Evolutionary conservation across 192 early-diverging fungal genomes (phyloP).

Genomic region (Backusella parvicylindrica): DNA sequence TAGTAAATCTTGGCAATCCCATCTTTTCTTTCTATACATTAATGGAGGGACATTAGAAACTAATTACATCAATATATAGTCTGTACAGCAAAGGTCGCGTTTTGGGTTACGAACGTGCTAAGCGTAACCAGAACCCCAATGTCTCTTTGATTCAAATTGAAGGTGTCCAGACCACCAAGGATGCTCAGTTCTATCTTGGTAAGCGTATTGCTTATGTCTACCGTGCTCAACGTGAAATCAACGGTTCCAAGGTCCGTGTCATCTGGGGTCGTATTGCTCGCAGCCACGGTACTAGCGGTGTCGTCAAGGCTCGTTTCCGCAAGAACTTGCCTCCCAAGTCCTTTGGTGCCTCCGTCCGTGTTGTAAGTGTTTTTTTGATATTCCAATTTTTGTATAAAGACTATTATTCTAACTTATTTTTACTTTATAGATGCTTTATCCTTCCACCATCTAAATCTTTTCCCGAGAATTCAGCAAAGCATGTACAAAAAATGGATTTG

Average conservation of each 20-base stretch:
- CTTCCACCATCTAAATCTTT: conserved; percentile 57
- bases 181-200: conserved; percentile 96
- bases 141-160: conserved; percentile 93
- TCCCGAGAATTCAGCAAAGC: neutral
- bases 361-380: conserved; percentile 59
- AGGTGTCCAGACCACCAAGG: conserved; percentile 84
- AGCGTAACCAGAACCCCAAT: conserved; percentile 89
- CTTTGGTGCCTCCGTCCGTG: conserved; percentile 89
- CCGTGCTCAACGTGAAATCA: conserved; percentile 80
- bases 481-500: conserved; percentile 3
- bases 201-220: conserved; percentile 99
- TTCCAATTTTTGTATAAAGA: neutral
- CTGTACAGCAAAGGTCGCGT: conserved; percentile 97
- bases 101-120: conserved; percentile 92
- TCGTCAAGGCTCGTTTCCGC: conserved; percentile 96
- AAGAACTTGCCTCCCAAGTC: conserved; percentile 94
- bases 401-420: conserved; percentile 17
- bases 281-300: conserved; percentile 93
- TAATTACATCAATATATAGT: conserved; percentile 47
- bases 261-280: conserved; percentile 98
- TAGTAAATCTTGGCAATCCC: neutral
- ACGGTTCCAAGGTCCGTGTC: conserved; percentile 92
- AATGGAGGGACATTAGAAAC: neutral
- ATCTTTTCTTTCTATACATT: neutral
- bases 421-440: conserved; percentile 87